Conservation (phyloP, 116 monocot genomes). For the Dioscorea cayenensis region DNA sequence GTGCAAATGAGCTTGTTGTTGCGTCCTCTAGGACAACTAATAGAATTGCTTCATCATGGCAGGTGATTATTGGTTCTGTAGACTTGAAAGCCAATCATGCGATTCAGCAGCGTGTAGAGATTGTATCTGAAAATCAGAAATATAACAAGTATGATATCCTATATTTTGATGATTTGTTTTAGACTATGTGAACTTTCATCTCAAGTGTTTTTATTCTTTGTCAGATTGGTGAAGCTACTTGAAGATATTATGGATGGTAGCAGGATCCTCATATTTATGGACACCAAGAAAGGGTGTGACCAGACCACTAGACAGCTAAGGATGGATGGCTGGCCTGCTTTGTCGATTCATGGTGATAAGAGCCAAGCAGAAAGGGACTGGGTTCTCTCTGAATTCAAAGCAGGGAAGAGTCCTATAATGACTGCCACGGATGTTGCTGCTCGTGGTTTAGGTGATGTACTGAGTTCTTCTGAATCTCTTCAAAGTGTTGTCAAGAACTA, state of each 20-base stretch:
- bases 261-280: slow-evolving; percentile 91
- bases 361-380: slow-evolving; percentile 99
- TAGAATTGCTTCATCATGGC: slow-evolving; percentile 18
- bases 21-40: slow-evolving; percentile 17
- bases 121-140: slow-evolving; percentile 93
- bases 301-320: slow-evolving; percentile 94
- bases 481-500: neutral
- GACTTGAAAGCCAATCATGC: slow-evolving; percentile 99
- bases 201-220: neutral
- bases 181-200: neutral
- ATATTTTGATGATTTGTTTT: neutral
- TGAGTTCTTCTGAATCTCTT: neutral
- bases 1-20: slow-evolving; percentile 22
- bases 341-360: slow-evolving; percentile 98
- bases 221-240: slow-evolving; percentile 85
- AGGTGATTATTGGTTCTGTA: slow-evolving; percentile 96
- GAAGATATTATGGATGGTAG: slow-evolving; percentile 99
- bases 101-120: slow-evolving; percentile 91
- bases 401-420: slow-evolving; percentile 99
- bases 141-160: slow-evolving; percentile 83
- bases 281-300: slow-evolving; percentile 98
- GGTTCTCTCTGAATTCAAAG: slow-evolving; percentile 98
- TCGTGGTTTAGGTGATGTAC: slow-evolving; percentile 76
- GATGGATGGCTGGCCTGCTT: slow-evolving; percentile 99
- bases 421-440: slow-evolving; percentile 99